Evolutionary conservation across 2,329 filamentous ascomycete species (phyloP).

Genomic region (Alternaria consortialis): DNA sequence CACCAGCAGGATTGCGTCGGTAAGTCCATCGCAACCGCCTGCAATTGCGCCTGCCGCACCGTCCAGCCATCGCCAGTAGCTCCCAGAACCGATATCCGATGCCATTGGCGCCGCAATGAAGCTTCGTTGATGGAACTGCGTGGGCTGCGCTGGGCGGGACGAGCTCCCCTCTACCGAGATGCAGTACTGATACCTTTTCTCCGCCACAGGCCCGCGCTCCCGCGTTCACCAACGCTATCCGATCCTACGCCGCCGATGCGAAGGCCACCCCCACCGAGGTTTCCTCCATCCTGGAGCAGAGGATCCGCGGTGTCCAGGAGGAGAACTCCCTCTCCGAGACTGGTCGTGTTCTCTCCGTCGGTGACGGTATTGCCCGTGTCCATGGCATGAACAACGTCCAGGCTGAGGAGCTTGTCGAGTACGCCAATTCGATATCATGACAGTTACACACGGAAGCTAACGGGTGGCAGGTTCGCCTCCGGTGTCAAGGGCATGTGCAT

Average conservation of each 20-base stretch:
- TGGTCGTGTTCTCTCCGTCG: conserved; percentile 96
- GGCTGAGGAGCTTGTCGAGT: conserved; percentile 99
- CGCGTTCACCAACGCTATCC: conserved; percentile 76
- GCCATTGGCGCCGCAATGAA: conserved; percentile 51
- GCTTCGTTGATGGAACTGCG: conserved; percentile 41
- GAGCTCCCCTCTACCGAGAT: conserved; percentile 47
- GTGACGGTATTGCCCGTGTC: conserved; percentile 99
- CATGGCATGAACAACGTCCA: conserved; percentile 99
- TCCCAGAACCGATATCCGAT: conserved; percentile 44
- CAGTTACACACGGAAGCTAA: conserved; percentile 36
- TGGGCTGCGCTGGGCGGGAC: conserved; percentile 53
- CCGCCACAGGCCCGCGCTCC: conserved; percentile 81
- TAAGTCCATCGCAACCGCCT: conserved; percentile 71
- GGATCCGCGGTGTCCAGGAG: conserved; percentile 98
- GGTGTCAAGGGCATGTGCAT: conserved; percentile 99
- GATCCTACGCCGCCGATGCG: conserved; percentile 89
- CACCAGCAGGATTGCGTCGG: conserved; percentile 87
- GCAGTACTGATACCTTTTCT: conserved; percentile 60
- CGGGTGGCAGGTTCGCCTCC: conserved; percentile 82
- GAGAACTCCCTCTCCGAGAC: conserved; percentile 97
- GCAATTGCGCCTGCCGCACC: conserved; percentile 53
- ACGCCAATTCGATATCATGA: conserved; percentile 59
- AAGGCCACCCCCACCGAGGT: conserved; percentile 98
- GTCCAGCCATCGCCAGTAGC: conserved; percentile 44
- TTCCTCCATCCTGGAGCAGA: conserved; percentile 98